Evolutionary conservation across 2,329 filamentous ascomycete species (phyloP).

Genomic region (Claviceps lovelessii): DNA sequence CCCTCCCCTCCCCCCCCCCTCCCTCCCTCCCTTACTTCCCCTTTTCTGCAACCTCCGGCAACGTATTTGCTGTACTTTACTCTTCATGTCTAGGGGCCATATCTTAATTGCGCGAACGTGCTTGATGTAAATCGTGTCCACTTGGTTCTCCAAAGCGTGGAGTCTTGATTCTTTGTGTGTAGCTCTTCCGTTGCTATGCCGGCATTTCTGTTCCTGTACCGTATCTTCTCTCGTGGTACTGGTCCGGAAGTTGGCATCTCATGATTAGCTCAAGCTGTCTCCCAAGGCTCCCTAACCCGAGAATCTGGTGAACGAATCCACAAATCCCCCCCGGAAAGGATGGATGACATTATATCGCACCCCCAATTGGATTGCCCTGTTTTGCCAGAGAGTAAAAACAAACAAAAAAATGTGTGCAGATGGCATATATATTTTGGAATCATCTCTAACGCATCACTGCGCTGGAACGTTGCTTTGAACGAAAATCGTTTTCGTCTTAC

Average conservation of each 20-base stretch:
- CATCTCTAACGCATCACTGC: conserved; percentile 27
- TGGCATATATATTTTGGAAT: conserved; percentile 35
- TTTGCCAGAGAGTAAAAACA: conserved; percentile 39
- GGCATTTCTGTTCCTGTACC: conserved; percentile 64
- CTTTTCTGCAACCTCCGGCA: conserved; percentile 42
- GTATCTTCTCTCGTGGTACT: conserved; percentile 47
- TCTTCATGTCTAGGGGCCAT: conserved; percentile 72
- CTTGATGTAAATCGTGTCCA: conserved; percentile 73
- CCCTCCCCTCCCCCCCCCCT: conserved; percentile 14
- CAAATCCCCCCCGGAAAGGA: conserved; percentile 24
- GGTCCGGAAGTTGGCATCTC: conserved; percentile 62
- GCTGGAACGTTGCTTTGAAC: conserved; percentile 49
- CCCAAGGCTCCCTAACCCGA: conserved; percentile 43
- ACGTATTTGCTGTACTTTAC: conserved; percentile 61
- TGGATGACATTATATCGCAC: conserved; percentile 41
- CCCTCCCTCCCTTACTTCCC: conserved; percentile 20
- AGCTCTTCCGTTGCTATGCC: conserved; percentile 47
- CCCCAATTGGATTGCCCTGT: conserved; percentile 39
- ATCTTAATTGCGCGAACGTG: conserved; percentile 79
- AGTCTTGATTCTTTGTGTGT: conserved; percentile 56
- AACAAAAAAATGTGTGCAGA: conserved; percentile 21
- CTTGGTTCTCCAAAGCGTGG: conserved; percentile 64
- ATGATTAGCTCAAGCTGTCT: conserved; percentile 63
- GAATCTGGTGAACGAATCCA: conserved; percentile 36
- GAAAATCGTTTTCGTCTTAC: conserved; percentile 36